Evolutionary conservation across 2,329 filamentous ascomycete species (phyloP), one percentile per base, ranked within the genome.

Genomic region (Phoma herbarum): DNA sequence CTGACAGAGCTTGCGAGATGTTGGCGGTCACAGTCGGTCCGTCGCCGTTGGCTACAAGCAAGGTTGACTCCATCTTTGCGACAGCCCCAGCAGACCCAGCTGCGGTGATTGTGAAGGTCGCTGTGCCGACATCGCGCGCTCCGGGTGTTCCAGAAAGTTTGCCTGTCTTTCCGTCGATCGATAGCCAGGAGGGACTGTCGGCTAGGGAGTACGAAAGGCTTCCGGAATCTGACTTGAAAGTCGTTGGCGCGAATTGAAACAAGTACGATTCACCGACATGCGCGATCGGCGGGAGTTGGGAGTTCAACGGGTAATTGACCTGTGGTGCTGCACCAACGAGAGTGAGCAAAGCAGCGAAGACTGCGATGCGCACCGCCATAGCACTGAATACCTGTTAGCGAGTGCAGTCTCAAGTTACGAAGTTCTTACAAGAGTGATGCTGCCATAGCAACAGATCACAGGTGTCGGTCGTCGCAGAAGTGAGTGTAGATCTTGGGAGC

Each of bases 201-300:
- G 80, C 78, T 8, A 97, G 81, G 6, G 84, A 84, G 74, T 96
- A 96, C 6, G 84, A 84, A 49, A 93, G 83, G 41, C 80, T 71
- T 11, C 74, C 71, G 31, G 79, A 78, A 41, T 79, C 76, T 16
- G 90, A 89, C 14, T 82, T 81, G 77, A 96, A 96, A 0, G 92
- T 96, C 37, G 88, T 87, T 16, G 82, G 77, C 10, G 90, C 89
- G 69, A 96, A 90, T 28, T 85, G 81, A 70, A 93, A 92, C 10
- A 82, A 85, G 76, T 92, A 95, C 2, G 83, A 81, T 67, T 88
- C 73, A 39, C 84, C 85, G 59, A 90, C 81, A 64, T 90, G 85
- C 20, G 91, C 92, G 52, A 93, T 89, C 3, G 90, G 89, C 29
- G 92, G 92, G 1, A 96, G 84, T 75, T 97, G 93, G 2, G 91